These are phyloP conservation scores for Fusarium sp. DNA, from an alignment of 2,329 filamentous ascomycete genomes.

Conservation along the genomic window DNA sequence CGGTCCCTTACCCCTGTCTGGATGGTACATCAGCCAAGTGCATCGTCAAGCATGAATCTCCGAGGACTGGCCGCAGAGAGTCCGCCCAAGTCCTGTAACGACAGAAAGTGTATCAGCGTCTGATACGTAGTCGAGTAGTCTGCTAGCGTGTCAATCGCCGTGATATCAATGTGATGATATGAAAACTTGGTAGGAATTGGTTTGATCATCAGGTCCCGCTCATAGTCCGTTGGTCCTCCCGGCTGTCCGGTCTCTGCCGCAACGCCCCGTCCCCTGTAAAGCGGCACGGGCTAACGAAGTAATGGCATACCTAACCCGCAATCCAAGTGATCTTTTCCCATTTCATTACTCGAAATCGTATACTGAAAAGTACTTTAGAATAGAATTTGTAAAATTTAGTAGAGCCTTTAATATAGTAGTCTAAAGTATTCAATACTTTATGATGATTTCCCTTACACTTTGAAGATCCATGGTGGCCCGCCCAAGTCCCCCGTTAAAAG, in stretches of 20 bases:
- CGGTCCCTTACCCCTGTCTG: constrained; percentile 29
- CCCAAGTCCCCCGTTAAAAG: neutral
- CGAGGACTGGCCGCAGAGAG: constrained; percentile 38
- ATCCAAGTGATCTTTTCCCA: too few species aligned
- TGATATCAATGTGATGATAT: constrained; percentile 6
- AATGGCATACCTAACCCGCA: too few species aligned
- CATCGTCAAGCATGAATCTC: constrained; percentile 30
- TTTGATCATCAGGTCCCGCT: constrained; percentile 6
- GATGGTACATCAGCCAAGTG: constrained; percentile 25
- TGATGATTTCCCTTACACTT: too few species aligned
- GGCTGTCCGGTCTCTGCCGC: constrained; percentile 37
- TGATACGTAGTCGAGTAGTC: neutral
- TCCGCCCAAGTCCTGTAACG: constrained; percentile 11
- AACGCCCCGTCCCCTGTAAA: constrained; percentile 15
- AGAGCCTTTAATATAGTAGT: too few species aligned
- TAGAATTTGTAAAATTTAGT: too few species aligned
- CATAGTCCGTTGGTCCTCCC: constrained; percentile 17
- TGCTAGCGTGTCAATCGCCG: neutral
- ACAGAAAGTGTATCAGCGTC: constrained; percentile 12
- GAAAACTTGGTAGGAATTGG: neutral
- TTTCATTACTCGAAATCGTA: too few species aligned
- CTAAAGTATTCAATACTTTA: too few species aligned
- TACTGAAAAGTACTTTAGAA: too few species aligned
- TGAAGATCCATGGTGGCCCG: too few species aligned
- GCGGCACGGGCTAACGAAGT: too few species aligned